These are phyloP conservation scores for Penstemon davidsonii DNA, from an alignment of 257 asterid genomes.

Conservation along the genomic window DNA sequence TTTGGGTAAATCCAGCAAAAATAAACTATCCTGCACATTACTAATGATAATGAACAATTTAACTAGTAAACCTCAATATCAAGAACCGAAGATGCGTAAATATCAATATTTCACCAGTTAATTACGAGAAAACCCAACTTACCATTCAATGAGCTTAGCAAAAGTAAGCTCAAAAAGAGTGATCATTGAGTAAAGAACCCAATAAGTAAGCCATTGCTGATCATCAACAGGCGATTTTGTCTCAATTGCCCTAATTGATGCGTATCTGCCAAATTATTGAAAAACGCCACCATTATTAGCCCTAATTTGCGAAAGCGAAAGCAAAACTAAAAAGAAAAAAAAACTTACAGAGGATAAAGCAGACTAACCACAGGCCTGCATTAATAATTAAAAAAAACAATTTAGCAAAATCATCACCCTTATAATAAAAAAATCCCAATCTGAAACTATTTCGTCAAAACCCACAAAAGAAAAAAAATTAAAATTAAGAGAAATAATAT, in stretches of 20 bases:
- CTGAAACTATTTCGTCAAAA: not conserved
- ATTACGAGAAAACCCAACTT: conserved; percentile 9
- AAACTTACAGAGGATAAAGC: conserved; percentile 88
- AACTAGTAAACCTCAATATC: not conserved
- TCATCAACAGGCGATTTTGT: conserved; percentile 82
- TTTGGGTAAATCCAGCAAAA: not conserved
- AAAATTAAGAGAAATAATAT: not conserved
- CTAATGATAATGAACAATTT: not conserved
- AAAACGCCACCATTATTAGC: conserved; percentile 15
- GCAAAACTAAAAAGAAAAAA: not conserved
- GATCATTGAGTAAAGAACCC: conserved; percentile 97
- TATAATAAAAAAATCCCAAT: not conserved
- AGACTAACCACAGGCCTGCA: conserved; percentile 97
- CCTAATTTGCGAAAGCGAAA: not conserved
- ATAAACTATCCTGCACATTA: not conserved
- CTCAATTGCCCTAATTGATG: conserved; percentile 94
- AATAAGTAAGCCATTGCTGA: conserved; percentile 99
- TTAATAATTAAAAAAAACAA: conserved; percentile 25
- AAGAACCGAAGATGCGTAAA: not conserved
- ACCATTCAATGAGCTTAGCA: conserved; percentile 90
- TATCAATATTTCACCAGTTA: no score
- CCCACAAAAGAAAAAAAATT: not conserved
- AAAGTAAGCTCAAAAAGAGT: conserved; percentile 95
- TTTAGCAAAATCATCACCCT: not conserved
- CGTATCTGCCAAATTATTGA: conserved; percentile 60